phyloP scores from a whole-genome alignment of 1,284 basidiomycete species.

The Trichosporon faecale region DNA sequence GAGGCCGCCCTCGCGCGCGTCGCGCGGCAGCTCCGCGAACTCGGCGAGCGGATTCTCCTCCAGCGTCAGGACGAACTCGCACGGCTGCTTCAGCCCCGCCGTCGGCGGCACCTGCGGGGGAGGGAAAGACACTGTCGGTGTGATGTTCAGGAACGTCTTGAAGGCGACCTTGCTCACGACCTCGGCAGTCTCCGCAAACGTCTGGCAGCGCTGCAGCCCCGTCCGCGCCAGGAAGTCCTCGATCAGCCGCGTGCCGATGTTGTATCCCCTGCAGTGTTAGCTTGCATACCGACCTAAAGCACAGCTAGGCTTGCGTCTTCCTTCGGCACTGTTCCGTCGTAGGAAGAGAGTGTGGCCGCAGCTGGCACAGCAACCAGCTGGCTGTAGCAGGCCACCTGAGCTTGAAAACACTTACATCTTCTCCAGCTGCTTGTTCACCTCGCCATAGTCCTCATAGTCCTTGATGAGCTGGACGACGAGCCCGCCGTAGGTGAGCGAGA shows the following conservation, averaged over 20 bases:
- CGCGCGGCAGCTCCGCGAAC: slow-evolving; percentile 94
- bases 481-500: slow-evolving; percentile 94
- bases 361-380: too few relatives aligned
- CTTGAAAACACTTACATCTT: slow-evolving; percentile 56
- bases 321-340: too few relatives aligned
- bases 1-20: slow-evolving; percentile 79
- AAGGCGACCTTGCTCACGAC: slow-evolving; percentile 97
- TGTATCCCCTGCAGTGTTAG: slow-evolving; percentile 81
- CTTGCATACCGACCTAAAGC: neutral
- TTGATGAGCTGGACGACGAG: slow-evolving; percentile 97
- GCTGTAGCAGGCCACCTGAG: neutral
- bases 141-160: slow-evolving; percentile 94
- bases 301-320: too few relatives aligned
- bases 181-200: slow-evolving; percentile 92
- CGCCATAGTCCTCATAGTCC: slow-evolving; percentile 95
- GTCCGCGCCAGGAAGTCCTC: slow-evolving; percentile 97
- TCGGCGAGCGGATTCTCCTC: slow-evolving; percentile 97
- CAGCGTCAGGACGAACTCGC: slow-evolving; percentile 75
- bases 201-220: slow-evolving; percentile 74
- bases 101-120: slow-evolving; percentile 51
- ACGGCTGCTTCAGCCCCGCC: slow-evolving; percentile 27
- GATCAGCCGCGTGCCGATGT: slow-evolving; percentile 92
- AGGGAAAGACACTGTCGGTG: slow-evolving; percentile 74
- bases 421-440: slow-evolving; percentile 66
- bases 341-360: too few relatives aligned